Conservation (phyloP, 2,329 filamentous ascomycete species). For the Chaetomiaceae sp. region DNA sequence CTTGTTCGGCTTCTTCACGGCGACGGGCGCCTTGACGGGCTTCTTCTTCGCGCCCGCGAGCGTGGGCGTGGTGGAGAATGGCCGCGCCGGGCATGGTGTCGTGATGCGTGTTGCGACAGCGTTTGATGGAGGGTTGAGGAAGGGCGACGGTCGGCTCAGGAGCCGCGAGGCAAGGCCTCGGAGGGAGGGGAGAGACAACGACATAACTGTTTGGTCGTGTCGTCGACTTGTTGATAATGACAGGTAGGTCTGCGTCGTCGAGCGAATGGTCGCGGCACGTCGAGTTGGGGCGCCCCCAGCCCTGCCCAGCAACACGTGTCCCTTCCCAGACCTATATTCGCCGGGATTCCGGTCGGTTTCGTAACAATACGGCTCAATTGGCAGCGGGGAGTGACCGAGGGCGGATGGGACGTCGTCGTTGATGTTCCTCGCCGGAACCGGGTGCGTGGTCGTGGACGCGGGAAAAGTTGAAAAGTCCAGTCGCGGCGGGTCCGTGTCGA, state of each 20-base stretch:
- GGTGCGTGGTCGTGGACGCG: constrained; percentile 3
- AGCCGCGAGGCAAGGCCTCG: constrained; percentile 19
- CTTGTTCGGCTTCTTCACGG: constrained; percentile 2
- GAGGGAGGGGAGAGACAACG: constrained; percentile 16
- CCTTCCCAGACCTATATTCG: no score
- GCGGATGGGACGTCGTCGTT: not conserved
- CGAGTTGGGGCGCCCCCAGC: no score
- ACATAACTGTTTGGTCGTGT: no score
- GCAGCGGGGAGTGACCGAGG: not conserved
- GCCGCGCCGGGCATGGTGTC: constrained; percentile 8
- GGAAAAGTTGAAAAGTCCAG: constrained; percentile 10
- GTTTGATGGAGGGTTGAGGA: constrained; percentile 1
- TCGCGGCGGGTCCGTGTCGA: constrained; percentile 7
- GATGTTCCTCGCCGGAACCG: constrained; percentile 6
- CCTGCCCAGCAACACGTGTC: no score
- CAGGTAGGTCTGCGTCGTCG: no score
- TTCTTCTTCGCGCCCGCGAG: constrained; percentile 3
- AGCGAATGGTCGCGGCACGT: no score
- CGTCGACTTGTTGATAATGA: no score
- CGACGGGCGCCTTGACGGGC: no score
- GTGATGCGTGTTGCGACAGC: not conserved
- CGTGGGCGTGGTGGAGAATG: constrained; percentile 13
- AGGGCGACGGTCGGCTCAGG: constrained; percentile 7
- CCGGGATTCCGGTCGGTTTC: not conserved
- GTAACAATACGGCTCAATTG: not conserved